phyloP scores from a whole-genome alignment of 768 basidiomycete species.

The Naganishia vishniacii region DNA sequence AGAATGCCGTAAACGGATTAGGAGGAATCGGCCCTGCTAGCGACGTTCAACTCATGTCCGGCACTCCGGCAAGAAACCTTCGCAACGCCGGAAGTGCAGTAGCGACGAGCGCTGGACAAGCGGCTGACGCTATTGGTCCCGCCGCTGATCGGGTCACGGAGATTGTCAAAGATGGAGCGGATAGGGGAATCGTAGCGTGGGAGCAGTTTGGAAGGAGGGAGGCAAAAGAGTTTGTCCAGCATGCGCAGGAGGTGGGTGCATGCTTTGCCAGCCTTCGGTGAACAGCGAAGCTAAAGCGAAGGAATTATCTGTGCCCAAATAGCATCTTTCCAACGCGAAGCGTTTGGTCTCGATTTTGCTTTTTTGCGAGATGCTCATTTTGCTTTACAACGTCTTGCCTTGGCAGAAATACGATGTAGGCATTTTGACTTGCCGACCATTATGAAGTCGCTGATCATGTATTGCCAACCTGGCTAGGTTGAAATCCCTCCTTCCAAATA shows the following conservation, averaged over 20 bases:
- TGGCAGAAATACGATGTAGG: conserved; percentile 39
- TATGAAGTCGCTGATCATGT: conserved; percentile 13
- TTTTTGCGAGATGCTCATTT: conserved; percentile 36
- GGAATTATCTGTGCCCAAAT: no score
- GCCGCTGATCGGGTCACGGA: neutral
- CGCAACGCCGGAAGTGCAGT: neutral
- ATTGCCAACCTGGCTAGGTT: neutral
- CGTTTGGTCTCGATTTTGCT: conserved; percentile 35
- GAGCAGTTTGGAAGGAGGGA: conserved; percentile 12
- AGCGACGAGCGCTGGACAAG: neutral
- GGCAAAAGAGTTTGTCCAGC: conserved; percentile 2
- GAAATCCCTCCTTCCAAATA: conserved; percentile 28
- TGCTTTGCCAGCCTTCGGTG: neutral
- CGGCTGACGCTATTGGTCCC: conserved; percentile 6
- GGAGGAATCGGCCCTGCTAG: neutral
- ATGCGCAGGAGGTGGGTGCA: conserved; percentile 17
- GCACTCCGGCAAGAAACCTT: neutral
- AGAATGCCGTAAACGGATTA: neutral
- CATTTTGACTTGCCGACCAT: neutral
- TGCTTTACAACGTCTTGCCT: conserved; percentile 38
- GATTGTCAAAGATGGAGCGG: neutral
- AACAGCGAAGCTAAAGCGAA: no score
- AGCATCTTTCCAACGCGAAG: conserved; percentile 39
- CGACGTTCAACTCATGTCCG: neutral
- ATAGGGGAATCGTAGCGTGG: conserved; percentile 12